Percentiles rank a stretch among this genome's conserved stretches.
Conservation (phyloP, 352 stramenopile species). For the Phytophthora niederhauseri region DNA sequence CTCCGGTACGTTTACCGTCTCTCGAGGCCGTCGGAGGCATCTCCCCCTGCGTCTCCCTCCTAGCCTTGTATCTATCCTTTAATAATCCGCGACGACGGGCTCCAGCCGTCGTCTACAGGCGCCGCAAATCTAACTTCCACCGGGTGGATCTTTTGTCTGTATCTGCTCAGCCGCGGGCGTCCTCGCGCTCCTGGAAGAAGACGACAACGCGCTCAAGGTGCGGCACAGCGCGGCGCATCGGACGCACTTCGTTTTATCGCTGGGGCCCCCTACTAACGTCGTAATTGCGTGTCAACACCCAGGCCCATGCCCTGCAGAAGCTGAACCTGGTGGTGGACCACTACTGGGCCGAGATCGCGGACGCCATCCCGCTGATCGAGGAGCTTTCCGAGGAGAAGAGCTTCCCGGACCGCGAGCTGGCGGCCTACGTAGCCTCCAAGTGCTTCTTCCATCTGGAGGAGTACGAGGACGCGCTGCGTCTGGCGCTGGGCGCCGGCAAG, state of each 20-base stretch:
- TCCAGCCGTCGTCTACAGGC: conserved; percentile 10
- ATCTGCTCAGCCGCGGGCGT: conserved; percentile 77
- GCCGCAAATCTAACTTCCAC: conserved; percentile 35
- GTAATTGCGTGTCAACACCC: conserved; percentile 7
- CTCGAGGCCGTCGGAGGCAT: background rate
- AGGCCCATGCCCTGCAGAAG: conserved; percentile 92
- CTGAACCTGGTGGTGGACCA: conserved; percentile 93
- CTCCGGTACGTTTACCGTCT: conserved; percentile 53
- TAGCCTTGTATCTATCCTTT: background rate
- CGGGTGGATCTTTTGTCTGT: conserved; percentile 41
- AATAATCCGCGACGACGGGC: conserved; percentile 8
- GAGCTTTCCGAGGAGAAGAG: conserved; percentile 93
- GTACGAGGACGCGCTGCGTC: conserved; percentile 94
- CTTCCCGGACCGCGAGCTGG: conserved; percentile 92
- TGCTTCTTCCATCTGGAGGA: conserved; percentile 99
- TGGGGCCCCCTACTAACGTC: conserved; percentile 7
- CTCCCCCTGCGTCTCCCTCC: conserved; percentile 5
- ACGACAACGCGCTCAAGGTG: conserved; percentile 91
- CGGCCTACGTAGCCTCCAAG: conserved; percentile 92
- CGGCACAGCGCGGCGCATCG: background rate
- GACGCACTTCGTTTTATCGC: background rate
- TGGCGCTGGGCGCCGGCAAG: conserved; percentile 95
- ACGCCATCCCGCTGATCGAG: conserved; percentile 93
- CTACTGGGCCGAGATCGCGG: conserved; percentile 95
- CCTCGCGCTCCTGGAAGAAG: conserved; percentile 91